A percentile compares a stretch with the other conserved stretches of the same genome.
Conservation (phyloP, 2,329 filamentous ascomycete genomes). For the Amauroascus verrucosus region DNA sequence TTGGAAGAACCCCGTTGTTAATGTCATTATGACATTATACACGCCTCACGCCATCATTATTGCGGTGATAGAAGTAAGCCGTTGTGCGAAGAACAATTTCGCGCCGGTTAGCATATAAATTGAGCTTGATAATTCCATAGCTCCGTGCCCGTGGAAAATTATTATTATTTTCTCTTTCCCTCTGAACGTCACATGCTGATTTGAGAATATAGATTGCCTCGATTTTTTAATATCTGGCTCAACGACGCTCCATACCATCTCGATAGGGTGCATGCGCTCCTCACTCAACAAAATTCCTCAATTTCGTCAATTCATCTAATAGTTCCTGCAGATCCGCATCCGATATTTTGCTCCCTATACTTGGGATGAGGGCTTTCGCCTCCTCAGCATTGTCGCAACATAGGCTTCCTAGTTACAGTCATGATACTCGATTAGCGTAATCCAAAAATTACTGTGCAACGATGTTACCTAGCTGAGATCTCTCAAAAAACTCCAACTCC, state of each 20-base stretch:
- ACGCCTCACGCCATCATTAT: neutral
- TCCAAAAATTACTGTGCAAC: slow-evolving; percentile 12
- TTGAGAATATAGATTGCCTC: neutral
- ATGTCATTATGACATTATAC: too few relatives aligned
- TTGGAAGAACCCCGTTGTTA: neutral
- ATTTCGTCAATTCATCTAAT: slow-evolving; percentile 80
- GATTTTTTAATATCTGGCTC: neutral
- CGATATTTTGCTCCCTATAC: slow-evolving; percentile 73
- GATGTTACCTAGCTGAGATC: slow-evolving; percentile 68
- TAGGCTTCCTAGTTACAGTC: slow-evolving; percentile 56
- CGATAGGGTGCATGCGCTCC: neutral
- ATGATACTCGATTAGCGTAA: slow-evolving; percentile 5
- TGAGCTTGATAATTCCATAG: neutral
- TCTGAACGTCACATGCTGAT: too few relatives aligned
- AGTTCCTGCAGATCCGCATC: slow-evolving; percentile 82
- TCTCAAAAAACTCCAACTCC: slow-evolving; percentile 82
- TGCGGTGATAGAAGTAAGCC: too few relatives aligned
- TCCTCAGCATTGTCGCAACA: slow-evolving; percentile 91
- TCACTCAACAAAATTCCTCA: slow-evolving; percentile 44
- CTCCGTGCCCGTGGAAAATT: too few relatives aligned
- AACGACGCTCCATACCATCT: neutral
- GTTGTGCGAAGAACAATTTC: too few relatives aligned
- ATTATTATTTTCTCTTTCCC: too few relatives aligned
- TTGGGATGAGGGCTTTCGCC: slow-evolving; percentile 91
- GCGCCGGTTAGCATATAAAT: neutral